Percentiles rank a stretch among this genome's conserved stretches.
phyloP scores from a whole-genome alignment of 2,329 filamentous ascomycete genomes.

The Harringtonia lauricola region DNA sequence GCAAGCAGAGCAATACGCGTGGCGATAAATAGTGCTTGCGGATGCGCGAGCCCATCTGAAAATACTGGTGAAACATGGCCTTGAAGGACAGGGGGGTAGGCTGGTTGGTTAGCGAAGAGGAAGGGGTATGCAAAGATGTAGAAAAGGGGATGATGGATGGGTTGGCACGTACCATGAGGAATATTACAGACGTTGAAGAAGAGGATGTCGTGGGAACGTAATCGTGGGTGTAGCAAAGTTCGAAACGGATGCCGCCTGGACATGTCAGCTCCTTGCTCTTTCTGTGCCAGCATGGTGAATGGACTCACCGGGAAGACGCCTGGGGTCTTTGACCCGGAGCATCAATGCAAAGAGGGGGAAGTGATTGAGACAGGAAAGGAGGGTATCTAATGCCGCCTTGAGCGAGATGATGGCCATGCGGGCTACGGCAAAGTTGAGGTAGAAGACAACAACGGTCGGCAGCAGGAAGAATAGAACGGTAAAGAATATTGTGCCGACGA shows the following conservation, averaged over 20 bases:
- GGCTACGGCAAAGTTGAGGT: conserved; percentile 88
- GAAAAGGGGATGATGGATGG: too few species aligned
- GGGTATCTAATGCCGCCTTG: conserved; percentile 83
- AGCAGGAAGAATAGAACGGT: conserved; percentile 90
- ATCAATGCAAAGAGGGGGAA: conserved; percentile 96
- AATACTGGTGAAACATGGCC: conserved; percentile 97
- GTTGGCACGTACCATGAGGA: conserved; percentile 56
- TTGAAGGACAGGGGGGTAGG: conserved; percentile 80
- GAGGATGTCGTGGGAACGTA: conserved; percentile 29
- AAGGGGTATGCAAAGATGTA: neutral
- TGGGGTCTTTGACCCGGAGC: conserved; percentile 87
- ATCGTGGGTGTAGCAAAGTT: conserved; percentile 64
- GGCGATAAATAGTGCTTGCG: conserved; percentile 92
- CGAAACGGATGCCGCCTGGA: conserved; percentile 80
- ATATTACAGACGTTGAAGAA: conserved; percentile 69
- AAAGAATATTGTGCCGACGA: conserved; percentile 93
- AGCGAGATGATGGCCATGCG: conserved; percentile 90
- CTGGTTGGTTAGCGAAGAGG: conserved; percentile 26
- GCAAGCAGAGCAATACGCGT: conserved; percentile 73
- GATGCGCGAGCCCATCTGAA: conserved; percentile 83
- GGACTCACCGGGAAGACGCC: conserved; percentile 69
- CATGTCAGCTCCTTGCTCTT: conserved; percentile 10
- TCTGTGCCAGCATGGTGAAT: too few species aligned
- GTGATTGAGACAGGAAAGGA: conserved; percentile 89
- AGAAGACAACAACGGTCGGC: conserved; percentile 92